phyloP scores from a whole-genome alignment of 1,284 basidiomycete species.

The Ceraceosorus bombacis region DNA sequence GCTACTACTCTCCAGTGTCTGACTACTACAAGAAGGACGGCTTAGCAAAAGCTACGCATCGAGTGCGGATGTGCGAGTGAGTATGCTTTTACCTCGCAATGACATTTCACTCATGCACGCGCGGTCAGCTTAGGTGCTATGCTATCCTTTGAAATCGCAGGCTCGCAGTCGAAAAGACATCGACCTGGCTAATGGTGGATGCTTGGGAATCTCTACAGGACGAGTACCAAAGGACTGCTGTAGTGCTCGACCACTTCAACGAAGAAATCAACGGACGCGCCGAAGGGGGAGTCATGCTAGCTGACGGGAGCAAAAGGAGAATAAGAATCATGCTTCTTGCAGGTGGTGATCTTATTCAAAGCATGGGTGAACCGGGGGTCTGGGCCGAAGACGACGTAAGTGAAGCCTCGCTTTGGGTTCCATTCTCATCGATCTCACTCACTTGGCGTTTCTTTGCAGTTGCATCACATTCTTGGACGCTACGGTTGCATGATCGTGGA shows the following conservation, averaged over 20 bases:
- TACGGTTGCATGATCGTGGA: constrained; percentile 95
- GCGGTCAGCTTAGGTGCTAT: background rate
- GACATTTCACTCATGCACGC: background rate
- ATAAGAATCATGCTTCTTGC: constrained; percentile 82
- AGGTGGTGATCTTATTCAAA: constrained; percentile 92
- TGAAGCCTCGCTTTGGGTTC: background rate
- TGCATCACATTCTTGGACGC: constrained; percentile 88
- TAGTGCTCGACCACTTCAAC: constrained; percentile 88
- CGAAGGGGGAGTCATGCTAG: constrained; percentile 36
- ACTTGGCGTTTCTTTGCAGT: constrained; percentile 51
- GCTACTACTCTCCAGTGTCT: constrained; percentile 80
- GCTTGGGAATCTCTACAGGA: constrained; percentile 90
- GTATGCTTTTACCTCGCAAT: background rate
- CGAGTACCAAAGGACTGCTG: constrained; percentile 83
- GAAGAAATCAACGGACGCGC: constrained; percentile 70
- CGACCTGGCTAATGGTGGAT: constrained; percentile 69
- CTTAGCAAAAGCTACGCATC: constrained; percentile 42
- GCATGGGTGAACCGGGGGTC: constrained; percentile 97
- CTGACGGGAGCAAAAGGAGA: constrained; percentile 31
- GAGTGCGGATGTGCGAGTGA: constrained; percentile 47
- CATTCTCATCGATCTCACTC: background rate
- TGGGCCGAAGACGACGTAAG: constrained; percentile 88
- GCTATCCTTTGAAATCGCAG: background rate
- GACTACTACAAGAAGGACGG: constrained; percentile 48
- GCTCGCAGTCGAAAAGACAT: constrained; percentile 46